Evolutionary conservation across 208 protist species (phyloP), one percentile per base, ranked within the genome.

Genomic region (Leishmania aethiopica): DNA sequence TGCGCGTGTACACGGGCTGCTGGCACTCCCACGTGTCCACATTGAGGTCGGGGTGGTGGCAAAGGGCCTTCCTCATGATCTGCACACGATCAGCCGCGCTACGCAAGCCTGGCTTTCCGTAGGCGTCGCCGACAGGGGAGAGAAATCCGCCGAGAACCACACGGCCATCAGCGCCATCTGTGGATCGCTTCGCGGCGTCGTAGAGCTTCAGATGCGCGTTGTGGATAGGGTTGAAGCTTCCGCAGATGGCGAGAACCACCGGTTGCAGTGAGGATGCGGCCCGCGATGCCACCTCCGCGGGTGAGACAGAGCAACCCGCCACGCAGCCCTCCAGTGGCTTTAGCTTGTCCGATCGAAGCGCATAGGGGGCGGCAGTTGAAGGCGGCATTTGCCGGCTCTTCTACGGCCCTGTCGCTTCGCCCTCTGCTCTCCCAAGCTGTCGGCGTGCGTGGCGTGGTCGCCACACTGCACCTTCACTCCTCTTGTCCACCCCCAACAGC

Each of bases 141-240:
- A 97, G 37, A 73, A 94, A 96, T 13, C 93, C 95, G n/a, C 93
- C 95, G 1, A 96, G 86, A 2, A 95, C 90, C 5, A 55, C 45
- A 32, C 75, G 75, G 49, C 45, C 66, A n/a, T 42, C 55, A 6
- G 32, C 40, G 32, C 25, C 17, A 13, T 75, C n/a, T 28, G 96
- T 53, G 10, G 77, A 69, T 6, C 60, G 17, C 47, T 91, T 88
- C 0, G 89, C 93, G 0, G 89, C 87, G 13, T 91, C 69, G 79
- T 92, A 96, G 10, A 96, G 84, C 19, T 80, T 80, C 35, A 96
- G 57, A 80, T 97, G 95, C 4, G 93, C 90, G 47, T 85, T 86
- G 75, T 97, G 95, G 17, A 96, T 89, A 2, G 95, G 95, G 84
- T 97, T 97, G 75, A 96, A 93, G 69, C 90, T 89, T 35, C 95